These are phyloP conservation scores for Dendrobium chrysotoxum DNA, from an alignment of 106 monocot species.

Conservation along the genomic window DNA sequence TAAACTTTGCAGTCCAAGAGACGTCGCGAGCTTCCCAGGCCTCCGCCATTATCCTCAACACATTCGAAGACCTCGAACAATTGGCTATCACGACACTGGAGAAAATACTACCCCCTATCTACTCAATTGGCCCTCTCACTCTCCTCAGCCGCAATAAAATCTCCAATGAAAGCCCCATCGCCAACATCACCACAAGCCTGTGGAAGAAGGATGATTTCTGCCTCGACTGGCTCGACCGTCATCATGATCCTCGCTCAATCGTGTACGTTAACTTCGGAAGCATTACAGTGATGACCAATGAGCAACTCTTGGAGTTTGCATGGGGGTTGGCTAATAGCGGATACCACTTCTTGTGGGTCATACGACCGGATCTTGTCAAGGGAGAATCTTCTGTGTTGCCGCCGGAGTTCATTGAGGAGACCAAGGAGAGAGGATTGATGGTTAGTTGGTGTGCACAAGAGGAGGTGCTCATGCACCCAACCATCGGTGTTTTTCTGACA, in stretches of 20 bases:
- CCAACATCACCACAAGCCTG: constrained; percentile 5
- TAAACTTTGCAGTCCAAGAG: background rate
- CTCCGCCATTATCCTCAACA: constrained; percentile 7
- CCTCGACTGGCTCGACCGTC: no score
- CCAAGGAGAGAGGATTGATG: constrained; percentile 19
- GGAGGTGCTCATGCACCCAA: constrained; percentile 25
- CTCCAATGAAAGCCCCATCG: background rate
- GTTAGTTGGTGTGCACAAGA: constrained; percentile 46
- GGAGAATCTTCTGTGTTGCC: constrained; percentile 11
- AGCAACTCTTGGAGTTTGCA: constrained; percentile 27
- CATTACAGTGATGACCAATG: constrained; percentile 12
- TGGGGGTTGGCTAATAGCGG: constrained; percentile 30
- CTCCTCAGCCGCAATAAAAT: background rate
- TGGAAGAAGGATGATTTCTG: constrained; percentile 30
- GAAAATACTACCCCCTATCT: background rate
- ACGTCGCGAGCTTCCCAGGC: background rate
- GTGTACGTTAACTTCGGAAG: background rate
- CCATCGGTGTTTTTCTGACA: constrained; percentile 49
- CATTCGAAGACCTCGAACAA: background rate
- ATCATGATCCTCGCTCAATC: background rate
- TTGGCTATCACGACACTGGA: background rate
- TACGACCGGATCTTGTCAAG: constrained; percentile 32
- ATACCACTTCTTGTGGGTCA: constrained; percentile 22
- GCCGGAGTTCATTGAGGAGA: constrained; percentile 14
- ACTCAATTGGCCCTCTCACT: background rate